Conservation (phyloP, 257 asterid genomes). For the Solanum bulbocastanum region DNA sequence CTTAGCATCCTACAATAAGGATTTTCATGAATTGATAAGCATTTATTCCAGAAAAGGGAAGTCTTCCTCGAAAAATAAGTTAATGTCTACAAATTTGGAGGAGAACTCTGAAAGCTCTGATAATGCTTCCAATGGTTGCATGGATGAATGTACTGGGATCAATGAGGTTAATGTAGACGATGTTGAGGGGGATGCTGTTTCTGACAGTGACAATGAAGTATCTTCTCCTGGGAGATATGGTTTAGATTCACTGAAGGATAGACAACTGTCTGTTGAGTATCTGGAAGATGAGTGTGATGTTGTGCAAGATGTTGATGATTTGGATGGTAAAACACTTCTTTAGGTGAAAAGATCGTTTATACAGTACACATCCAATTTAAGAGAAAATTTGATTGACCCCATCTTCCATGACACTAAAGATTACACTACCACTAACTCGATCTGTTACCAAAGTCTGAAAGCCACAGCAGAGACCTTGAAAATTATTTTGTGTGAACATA, state of each 20-base stretch:
- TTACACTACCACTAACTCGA: background rate
- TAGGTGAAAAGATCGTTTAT: background rate
- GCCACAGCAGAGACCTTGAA: background rate
- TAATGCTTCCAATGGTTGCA: slow-evolving; percentile 11
- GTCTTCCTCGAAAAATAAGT: slow-evolving; percentile 5
- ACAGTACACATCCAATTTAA: background rate
- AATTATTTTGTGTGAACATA: background rate
- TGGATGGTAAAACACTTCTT: slow-evolving; percentile 41
- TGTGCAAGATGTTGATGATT: slow-evolving; percentile 50
- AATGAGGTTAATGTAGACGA: slow-evolving; percentile 1
- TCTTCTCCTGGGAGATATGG: slow-evolving; percentile 6
- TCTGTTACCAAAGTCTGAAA: background rate
- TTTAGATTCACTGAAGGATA: slow-evolving; percentile 25
- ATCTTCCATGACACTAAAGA: background rate
- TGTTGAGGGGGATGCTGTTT: slow-evolving; percentile 19
- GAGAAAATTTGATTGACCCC: background rate
- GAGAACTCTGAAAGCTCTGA: slow-evolving; percentile 12
- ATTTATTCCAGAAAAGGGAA: slow-evolving; percentile 27
- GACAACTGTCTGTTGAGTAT: slow-evolving; percentile 47
- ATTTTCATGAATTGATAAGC: slow-evolving; percentile 40
- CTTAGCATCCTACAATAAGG: slow-evolving; percentile 43
- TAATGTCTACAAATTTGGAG: slow-evolving; percentile 13
- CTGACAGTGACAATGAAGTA: slow-evolving; percentile 30
- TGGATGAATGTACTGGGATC: slow-evolving; percentile 16
- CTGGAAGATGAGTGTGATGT: slow-evolving; percentile 66